Percentiles rank a stretch among this genome's conserved stretches.
Conservation (phyloP, 805 yeast species). For the Saturnispora mendoncae region DNA sequence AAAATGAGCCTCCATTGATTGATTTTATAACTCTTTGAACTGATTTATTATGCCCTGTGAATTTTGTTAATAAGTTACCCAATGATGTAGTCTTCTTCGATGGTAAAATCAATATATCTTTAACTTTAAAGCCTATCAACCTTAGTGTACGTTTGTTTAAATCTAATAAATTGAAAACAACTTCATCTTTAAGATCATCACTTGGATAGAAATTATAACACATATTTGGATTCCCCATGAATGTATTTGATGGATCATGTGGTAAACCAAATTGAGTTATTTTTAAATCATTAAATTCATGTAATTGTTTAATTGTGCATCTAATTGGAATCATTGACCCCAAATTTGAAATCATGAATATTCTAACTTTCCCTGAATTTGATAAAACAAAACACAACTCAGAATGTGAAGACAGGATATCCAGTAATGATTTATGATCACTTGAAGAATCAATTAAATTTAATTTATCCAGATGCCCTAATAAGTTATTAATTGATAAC, state of each 20-base stretch:
- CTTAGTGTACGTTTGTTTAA: conserved; percentile 28
- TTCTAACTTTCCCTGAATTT: conserved; percentile 31
- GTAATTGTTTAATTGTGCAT: conserved; percentile 34
- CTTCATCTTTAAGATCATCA: conserved; percentile 3
- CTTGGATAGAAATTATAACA: conserved; percentile 7
- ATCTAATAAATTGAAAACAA: conserved; percentile 22
- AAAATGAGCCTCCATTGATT: conserved; percentile 49
- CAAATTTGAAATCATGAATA: conserved; percentile 43
- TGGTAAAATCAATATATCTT: conserved; percentile 23
- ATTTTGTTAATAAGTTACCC: conserved; percentile 40
- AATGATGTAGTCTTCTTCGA: conserved; percentile 9
- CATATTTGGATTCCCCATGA: conserved; percentile 1
- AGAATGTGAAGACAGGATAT: conserved; percentile 21
- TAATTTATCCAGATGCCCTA: conserved; percentile 16
- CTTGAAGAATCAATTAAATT: conserved; percentile 4
- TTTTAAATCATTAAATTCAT: conserved; percentile 16
- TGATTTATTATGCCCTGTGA: conserved; percentile 84
- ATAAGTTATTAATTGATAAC: conserved; percentile 19
- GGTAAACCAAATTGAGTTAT: conserved; percentile 28
- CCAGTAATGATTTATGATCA: conserved; percentile 20
- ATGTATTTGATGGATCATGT: conserved; percentile 14
- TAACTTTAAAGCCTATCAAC: conserved; percentile 27
- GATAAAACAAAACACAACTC: conserved; percentile 39
- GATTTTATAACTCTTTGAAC: conserved; percentile 61
- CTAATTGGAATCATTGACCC: conserved; percentile 39